A percentile compares a stretch with the other conserved stretches of the same genome.
Conservation (phyloP, 768 basidiomycete species). For the Termitomyces titanicus region DNA sequence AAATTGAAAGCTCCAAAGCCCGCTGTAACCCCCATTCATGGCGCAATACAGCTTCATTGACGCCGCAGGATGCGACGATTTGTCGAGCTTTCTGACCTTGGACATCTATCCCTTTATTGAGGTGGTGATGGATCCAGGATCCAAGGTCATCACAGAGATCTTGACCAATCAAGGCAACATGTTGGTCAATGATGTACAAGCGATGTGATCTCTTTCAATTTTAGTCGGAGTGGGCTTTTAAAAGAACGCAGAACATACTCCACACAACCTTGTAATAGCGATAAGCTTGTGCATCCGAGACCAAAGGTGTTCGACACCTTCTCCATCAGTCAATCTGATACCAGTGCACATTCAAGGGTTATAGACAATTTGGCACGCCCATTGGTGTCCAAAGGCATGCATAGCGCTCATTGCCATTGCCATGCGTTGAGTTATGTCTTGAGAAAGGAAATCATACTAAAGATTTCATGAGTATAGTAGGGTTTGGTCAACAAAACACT, state of each 20-base stretch:
- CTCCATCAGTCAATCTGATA: slow-evolving; percentile 21
- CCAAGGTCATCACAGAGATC: slow-evolving; percentile 28
- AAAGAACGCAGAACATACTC: slow-evolving; percentile 20
- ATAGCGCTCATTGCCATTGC: slow-evolving; percentile 30
- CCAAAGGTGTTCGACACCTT: slow-evolving; percentile 33
- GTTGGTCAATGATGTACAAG: slow-evolving; percentile 32
- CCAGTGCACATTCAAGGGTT: slow-evolving; percentile 25
- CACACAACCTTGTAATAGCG: slow-evolving; percentile 24
- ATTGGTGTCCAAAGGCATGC: slow-evolving; percentile 28
- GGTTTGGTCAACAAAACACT: no score
- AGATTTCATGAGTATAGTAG: no score
- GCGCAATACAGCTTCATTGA: neutral
- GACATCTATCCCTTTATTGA: slow-evolving; percentile 7
- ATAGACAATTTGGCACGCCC: slow-evolving; percentile 22
- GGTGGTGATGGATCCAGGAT: slow-evolving; percentile 24
- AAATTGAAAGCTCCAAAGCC: slow-evolving; percentile 24
- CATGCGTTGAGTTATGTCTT: neutral
- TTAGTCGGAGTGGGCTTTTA: neutral
- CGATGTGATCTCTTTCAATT: slow-evolving; percentile 15
- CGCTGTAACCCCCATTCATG: slow-evolving; percentile 29
- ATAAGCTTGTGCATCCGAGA: slow-evolving; percentile 30
- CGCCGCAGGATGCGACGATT: slow-evolving; percentile 1
- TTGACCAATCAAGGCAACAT: slow-evolving; percentile 20
- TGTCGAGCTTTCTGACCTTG: slow-evolving; percentile 13
- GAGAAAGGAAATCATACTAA: slow-evolving; percentile 25